Conservation (phyloP, 1,139 yeast species). For the Blastobotrys aristatus region DNA sequence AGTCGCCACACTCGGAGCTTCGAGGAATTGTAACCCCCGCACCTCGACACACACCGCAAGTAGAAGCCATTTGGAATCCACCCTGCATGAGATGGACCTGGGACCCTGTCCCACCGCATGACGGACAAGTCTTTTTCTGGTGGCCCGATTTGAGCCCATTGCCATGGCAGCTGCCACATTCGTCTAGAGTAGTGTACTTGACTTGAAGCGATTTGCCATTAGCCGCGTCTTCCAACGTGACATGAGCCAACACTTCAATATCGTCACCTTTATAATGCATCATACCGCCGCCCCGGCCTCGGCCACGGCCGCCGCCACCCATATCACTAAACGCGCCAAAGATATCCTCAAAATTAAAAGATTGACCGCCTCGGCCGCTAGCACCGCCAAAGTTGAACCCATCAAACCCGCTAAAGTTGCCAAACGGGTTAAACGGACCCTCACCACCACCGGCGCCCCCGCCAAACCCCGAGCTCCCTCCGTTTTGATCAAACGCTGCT, state of each 20-base stretch:
- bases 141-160: constrained; percentile 78
- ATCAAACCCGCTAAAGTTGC: constrained; percentile 36
- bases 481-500: constrained; percentile 69
- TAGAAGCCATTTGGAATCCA: constrained; percentile 95
- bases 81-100: constrained; percentile 80
- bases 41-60: constrained; percentile 86
- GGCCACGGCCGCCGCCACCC: constrained; percentile 36
- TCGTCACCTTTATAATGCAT: constrained; percentile 87
- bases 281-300: constrained; percentile 37
- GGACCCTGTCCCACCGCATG: constrained; percentile 94
- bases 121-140: constrained; percentile 69
- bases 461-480: constrained; percentile 42
- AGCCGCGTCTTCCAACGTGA: constrained; percentile 81
- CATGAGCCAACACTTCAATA: constrained; percentile 69
- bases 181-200: constrained; percentile 67
- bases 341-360: constrained; percentile 76
- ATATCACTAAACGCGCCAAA: constrained; percentile 79
- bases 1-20: constrained; percentile 65
- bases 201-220: constrained; percentile 66
- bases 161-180: constrained; percentile 78
- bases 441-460: constrained; percentile 34
- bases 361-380: constrained; percentile 38
- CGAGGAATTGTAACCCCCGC: constrained; percentile 73
- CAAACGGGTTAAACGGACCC: constrained; percentile 35
- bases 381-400: constrained; percentile 54